Percentiles rank a stretch among this genome's conserved stretches.
phyloP scores from a whole-genome alignment of 371 early-diverging fungal species.

The Dentiscutata heterogama region DNA sequence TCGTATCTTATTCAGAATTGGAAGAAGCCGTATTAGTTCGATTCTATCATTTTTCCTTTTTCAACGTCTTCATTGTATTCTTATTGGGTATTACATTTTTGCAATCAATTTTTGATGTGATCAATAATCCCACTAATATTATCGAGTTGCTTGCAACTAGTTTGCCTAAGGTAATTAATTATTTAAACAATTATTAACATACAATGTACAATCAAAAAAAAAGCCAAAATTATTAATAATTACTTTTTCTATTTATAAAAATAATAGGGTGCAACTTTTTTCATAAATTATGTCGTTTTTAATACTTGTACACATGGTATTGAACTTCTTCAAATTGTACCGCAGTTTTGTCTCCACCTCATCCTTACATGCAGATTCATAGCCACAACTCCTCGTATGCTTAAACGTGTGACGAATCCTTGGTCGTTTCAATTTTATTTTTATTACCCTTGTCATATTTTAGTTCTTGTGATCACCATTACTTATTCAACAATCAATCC shows the following conservation, averaged over 20 bases:
- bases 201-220: not conserved
- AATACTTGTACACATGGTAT: conserved; percentile 76
- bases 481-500: conserved; percentile 92
- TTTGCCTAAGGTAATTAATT: conserved; percentile 61
- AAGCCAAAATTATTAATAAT: not conserved
- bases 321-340: conserved; percentile 76
- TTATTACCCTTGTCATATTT: conserved; percentile 76
- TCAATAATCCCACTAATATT: conserved; percentile 73
- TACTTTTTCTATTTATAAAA: conserved; percentile 51
- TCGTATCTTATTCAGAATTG: conserved; percentile 67
- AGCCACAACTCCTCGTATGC: conserved; percentile 78
- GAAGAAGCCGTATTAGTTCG: conserved; percentile 77
- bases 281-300: conserved; percentile 80
- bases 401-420: conserved; percentile 64
- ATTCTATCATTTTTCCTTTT: conserved; percentile 88
- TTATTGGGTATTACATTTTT: conserved; percentile 83
- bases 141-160: conserved; percentile 76
- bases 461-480: conserved; percentile 86
- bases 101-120: conserved; percentile 74
- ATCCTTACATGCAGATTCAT: conserved; percentile 61
- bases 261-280: conserved; percentile 75
- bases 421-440: conserved; percentile 74
- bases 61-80: conserved; percentile 90
- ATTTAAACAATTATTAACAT: not conserved
- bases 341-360: conserved; percentile 63